Evolutionary conservation across 2,329 filamentous ascomycete species (phyloP), one percentile per base, ranked within the genome.

Genomic region (Periconia sp.): DNA sequence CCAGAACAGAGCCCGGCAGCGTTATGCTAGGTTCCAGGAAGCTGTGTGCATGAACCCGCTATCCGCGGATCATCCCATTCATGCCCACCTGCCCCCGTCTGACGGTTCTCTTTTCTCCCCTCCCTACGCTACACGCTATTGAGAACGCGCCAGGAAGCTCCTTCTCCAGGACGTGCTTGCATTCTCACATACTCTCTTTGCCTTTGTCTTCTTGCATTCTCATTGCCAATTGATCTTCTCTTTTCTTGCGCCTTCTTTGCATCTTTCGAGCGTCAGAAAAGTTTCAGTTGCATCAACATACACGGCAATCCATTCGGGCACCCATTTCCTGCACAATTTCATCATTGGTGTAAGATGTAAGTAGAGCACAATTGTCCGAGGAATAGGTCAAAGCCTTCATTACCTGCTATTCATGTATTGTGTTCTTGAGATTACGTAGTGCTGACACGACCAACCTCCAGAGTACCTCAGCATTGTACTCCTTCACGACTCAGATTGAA

Each of bases 1-100:
- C 55, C 56, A 61, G 48, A 36, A 32, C 23, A 39, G 57, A 55
- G 56, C 49, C 63, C 54, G 50, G 62, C 61, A 46, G 50, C 50
- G 38, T 59, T 61, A 46, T 65, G 57, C 56, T 46, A 52, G 49
- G 49, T 55, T 47, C 55, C 42, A 40, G 52, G 35, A 49, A 52
- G 50, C 46, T 56, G 55, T n/a, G n/a, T 63, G 59, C 62, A 61
- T 57, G 54, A 57, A 50, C 58, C 24, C 45, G 21, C 33, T 23
- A 29, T 33, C 33, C 25, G 48, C 29, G 40, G 61, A 65, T 65
- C 63, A 56, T 52, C 57, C 59, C 55, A 49, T 59, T 57, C 59
- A 63, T 65, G 59, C 53, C 57, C 57, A 59, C 50, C 43, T 52
- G 45, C 35, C 48, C 33, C 49, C n/a, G n/a, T n/a, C n/a, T n/a